phyloP scores from a whole-genome alignment of 2,329 filamentous ascomycete species.

The Pseudogymnoascus sp. region DNA sequence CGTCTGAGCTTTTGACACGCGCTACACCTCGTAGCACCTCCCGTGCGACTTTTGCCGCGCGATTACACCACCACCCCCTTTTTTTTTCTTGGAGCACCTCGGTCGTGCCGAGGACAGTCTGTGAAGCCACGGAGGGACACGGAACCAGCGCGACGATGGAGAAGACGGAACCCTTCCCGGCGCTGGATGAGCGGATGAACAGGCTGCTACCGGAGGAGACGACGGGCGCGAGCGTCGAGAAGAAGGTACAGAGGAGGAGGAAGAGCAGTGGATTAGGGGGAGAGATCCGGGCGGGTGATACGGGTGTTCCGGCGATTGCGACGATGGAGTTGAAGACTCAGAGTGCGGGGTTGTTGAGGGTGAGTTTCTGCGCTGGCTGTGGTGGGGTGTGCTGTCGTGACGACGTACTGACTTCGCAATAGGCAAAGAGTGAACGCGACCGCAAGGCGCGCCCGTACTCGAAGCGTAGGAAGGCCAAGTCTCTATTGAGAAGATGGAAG shows the following conservation, averaged over 20 bases:
- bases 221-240: not conserved
- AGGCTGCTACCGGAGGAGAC: not conserved
- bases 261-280: constrained; percentile 40
- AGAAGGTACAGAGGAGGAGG: constrained; percentile 27
- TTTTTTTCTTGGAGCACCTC: not conserved
- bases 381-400: not conserved
- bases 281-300: constrained; percentile 43
- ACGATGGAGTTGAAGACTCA: constrained; percentile 30
- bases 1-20: not conserved
- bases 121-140: not conserved
- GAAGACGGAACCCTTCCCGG: not conserved
- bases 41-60: not conserved
- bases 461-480: constrained; percentile 27
- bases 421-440: constrained; percentile 4
- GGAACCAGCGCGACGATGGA: not conserved
- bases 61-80: not conserved
- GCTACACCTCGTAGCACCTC: not conserved
- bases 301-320: constrained; percentile 39
- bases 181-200: not conserved
- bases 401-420: not conserved
- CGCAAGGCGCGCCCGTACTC: constrained; percentile 24
- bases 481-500: constrained; percentile 40
- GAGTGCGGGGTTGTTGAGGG: constrained; percentile 21
- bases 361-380: constrained; percentile 10
- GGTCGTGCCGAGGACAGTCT: not conserved